A percentile compares a stretch with the other conserved stretches of the same genome.
These are phyloP conservation scores for Herpetospermum pedunculosum DNA, from an alignment of 306 rosid species.

Conservation along the genomic window DNA sequence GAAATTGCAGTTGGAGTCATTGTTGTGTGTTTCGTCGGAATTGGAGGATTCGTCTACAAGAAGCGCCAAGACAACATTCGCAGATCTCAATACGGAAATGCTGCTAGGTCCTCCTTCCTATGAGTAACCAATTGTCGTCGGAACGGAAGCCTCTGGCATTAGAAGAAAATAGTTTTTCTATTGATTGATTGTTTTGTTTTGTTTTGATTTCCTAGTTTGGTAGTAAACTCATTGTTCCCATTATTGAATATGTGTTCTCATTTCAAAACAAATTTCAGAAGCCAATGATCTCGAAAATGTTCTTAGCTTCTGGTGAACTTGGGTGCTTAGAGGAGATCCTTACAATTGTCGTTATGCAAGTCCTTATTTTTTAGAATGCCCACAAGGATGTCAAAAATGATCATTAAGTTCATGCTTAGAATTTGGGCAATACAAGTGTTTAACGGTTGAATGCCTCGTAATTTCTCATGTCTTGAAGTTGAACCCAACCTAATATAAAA, in stretches of 20 bases:
- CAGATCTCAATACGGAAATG: constrained; percentile 35
- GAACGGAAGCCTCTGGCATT: no score
- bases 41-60: constrained; percentile 65
- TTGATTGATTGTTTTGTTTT: no score
- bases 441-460: no score
- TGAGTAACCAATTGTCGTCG: no score
- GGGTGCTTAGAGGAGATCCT: constrained; percentile 87
- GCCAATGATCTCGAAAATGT: constrained; percentile 89
- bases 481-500: neutral
- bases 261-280: no score
- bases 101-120: constrained; percentile 44
- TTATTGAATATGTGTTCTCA: neutral
- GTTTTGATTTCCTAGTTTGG: no score
- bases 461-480: neutral
- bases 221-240: no score
- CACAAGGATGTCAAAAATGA: neutral
- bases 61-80: constrained; percentile 53
- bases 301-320: constrained; percentile 56
- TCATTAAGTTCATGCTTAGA: no score
- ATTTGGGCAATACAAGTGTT: no score
- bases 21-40: no score
- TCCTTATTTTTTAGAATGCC: neutral
- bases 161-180: no score
- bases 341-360: constrained; percentile 72
- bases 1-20: no score